phyloP scores from a whole-genome alignment of 768 basidiomycete genomes.

The Galerina marginata region DNA sequence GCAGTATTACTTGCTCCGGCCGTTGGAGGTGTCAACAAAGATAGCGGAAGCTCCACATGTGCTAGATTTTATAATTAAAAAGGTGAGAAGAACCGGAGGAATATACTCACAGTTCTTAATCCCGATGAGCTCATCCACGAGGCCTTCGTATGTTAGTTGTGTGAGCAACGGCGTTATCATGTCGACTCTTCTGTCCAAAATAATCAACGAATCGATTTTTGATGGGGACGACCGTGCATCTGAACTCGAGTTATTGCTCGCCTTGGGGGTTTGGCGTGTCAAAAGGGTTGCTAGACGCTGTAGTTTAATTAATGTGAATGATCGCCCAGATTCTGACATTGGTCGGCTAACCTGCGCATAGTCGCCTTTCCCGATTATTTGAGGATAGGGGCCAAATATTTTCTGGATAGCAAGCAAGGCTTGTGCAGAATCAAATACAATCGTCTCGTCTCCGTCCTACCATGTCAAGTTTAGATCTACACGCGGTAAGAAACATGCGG shows the following conservation, averaged over 20 bases:
- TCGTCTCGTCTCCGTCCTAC: constrained; percentile 92
- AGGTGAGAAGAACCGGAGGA: background rate
- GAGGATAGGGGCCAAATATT: constrained; percentile 87
- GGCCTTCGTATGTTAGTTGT: constrained; percentile 95
- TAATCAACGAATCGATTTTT: constrained; percentile 83
- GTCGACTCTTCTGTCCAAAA: constrained; percentile 90
- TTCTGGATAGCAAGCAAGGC: constrained; percentile 84
- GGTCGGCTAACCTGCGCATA: constrained; percentile 64
- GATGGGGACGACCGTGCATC: constrained; percentile 54
- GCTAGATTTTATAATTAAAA: constrained; percentile 45
- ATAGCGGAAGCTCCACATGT: constrained; percentile 80
- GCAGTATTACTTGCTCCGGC: constrained; percentile 49
- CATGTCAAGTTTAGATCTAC: constrained; percentile 12
- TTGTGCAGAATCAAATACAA: constrained; percentile 87
- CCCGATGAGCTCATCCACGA: constrained; percentile 90
- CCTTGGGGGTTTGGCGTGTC: constrained; percentile 58
- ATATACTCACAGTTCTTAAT: constrained; percentile 82
- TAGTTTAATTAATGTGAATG: background rate
- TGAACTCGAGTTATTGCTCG: constrained; percentile 37
- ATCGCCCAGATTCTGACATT: constrained; percentile 3
- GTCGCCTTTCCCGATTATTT: constrained; percentile 93
- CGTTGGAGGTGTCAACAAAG: constrained; percentile 64
- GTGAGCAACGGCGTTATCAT: constrained; percentile 96
- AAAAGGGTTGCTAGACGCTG: constrained; percentile 82
- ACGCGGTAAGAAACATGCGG: constrained; percentile 4